Percentiles rank a stretch among this genome's conserved stretches.
phyloP scores from a whole-genome alignment of 495 filamentous ascomycete genomes.

The Diplogelasinospora grovesii region DNA sequence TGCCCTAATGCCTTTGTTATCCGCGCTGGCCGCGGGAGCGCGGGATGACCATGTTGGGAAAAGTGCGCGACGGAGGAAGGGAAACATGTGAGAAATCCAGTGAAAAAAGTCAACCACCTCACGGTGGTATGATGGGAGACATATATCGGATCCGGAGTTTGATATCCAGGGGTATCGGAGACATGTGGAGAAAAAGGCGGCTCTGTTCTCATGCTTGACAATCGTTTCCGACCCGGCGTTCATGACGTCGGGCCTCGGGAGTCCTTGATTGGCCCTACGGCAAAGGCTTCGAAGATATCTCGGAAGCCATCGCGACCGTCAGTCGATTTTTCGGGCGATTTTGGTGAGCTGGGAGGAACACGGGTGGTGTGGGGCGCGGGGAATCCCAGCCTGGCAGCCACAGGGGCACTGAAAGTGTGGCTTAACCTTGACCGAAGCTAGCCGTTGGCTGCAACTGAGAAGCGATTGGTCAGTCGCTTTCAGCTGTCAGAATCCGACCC shows the following conservation, averaged over 20 bases:
- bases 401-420: too few relatives aligned
- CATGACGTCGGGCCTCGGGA: slow-evolving; percentile 16
- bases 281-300: slow-evolving; percentile 16
- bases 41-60: neutral
- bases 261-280: slow-evolving; percentile 19
- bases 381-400: too few relatives aligned
- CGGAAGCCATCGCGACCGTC: slow-evolving; percentile 13
- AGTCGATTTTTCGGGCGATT: neutral
- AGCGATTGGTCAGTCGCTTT: too few relatives aligned
- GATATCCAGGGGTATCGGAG: slow-evolving; percentile 14
- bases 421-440: too few relatives aligned
- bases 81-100: neutral
- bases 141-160: too few relatives aligned
- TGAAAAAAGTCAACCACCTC: neutral
- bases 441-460: too few relatives aligned
- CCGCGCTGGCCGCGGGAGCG: slow-evolving; percentile 12
- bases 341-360: too few relatives aligned
- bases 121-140: too few relatives aligned
- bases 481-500: too few relatives aligned
- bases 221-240: slow-evolving; percentile 2
- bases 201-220: slow-evolving; percentile 13
- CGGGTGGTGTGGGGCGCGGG: slow-evolving; percentile 8
- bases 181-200: slow-evolving; percentile 17
- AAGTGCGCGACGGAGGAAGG: neutral
- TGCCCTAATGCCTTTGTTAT: slow-evolving; percentile 19